Base-by-base conservation (phyloP, 176 grass and related monocot species). In the Zea luxurians region DNA sequence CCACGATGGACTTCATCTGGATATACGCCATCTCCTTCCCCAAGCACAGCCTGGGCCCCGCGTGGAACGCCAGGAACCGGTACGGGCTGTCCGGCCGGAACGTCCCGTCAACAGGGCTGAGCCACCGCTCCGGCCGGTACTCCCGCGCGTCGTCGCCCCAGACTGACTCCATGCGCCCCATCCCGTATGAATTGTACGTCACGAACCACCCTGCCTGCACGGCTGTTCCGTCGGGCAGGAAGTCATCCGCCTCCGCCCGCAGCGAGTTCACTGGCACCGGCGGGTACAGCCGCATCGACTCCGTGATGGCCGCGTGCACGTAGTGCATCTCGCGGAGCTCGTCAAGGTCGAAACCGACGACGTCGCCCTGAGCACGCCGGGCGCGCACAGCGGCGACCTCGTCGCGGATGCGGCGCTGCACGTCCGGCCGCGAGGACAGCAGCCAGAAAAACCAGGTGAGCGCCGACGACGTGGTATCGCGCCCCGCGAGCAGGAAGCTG, bases 271-370 rank as follows among this genome's bases (percentile, higher is more conserved):
- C 2, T 0, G 93, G 65, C 40, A 91, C 88, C 53, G 93, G 93
- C 15, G 88, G 83, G 83, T 93, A 93, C 5, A 93, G 71, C 21
- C 93, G 64, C 88, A 97, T 93, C 17, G 86, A 89, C 74, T 97
- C 90, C 13, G 90, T 78, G 17, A 97, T 67, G 47, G 88, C 83
- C 27, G 90, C 90, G 36, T 93, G 90, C 15, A 97, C 66, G 83
- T 93, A 97, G 44, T 97, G 80, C 90, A 93, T 93, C 70, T 91
- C 83, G 8, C 89, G 81, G 41, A 97, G 77, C 61, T 93, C 90
- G 20, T 91, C 88, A 0, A 89, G 66, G 64, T 77, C 78, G 70
- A 90, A 90, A 0, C 82, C 8, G 84, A 2, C 10, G 92, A 64
- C 55, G 87, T 77, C 48, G 89, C 82, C 21, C 77, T 2, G 16